Evolutionary conservation across 441 rosid genomes (phyloP), one percentile per base, ranked within the genome.

Genomic region (Croton laevigatus): DNA sequence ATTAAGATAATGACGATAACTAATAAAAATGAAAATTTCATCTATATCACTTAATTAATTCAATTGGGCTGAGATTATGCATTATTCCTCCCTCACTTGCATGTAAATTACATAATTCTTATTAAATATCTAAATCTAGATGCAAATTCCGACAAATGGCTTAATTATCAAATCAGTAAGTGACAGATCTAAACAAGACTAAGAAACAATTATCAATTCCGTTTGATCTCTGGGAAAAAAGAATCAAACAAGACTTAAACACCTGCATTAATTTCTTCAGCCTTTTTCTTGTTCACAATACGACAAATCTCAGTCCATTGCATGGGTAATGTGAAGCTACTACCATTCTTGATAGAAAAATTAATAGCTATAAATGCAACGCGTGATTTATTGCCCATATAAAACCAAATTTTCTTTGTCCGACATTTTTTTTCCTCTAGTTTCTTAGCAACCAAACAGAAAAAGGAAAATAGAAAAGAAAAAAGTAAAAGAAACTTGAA

Each of bases 141-240:
- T n/a, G 19, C 38, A 34, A 49, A 48, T 51, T 2, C 11, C 44
- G 10, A 19, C 27, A 4, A 0, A 8, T 4, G 38, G 38, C 16
- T 40, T 64, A 48, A 59, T 3, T 44, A 16, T 20, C 20, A 59
- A 74, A 66, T 36, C 59, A 17, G 68, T 20, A 75, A 66, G 19
- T 20, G 23, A 57, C 73, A 68, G 79, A 80, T 83, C 86, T 71
- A 73, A 46, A 37, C 67, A 16, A 64, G 12, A 20, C 48, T 2
- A 44, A 49, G 19, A 14, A 40, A 38, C 45, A 68, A 59, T 44
- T 34, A 17, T 48, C 19, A 32, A 11, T 32, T 72, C 73, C 0
- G 67, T 71, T 67, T 19, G 59, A 74, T 45, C 0, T 14, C 57
- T 4, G 38, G 14, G 63, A 68, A 52, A 32, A 7, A 37, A 36